Base-by-base conservation (phyloP, 441 rosid genomes). In the Mallotus japonicus region DNA sequence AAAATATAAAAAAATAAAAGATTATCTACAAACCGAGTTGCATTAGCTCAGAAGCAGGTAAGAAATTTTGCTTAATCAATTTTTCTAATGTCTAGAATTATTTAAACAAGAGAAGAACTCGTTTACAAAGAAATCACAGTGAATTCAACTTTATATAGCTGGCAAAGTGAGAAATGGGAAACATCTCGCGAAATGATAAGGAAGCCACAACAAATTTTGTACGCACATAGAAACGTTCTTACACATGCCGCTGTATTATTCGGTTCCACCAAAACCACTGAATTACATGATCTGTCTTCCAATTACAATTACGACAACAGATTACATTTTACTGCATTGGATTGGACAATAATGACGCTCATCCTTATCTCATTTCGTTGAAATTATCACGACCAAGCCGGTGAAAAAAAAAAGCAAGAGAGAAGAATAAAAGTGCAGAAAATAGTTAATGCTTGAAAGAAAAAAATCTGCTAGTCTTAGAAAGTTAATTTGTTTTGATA, bases 261-360 rank as follows among this genome's bases (percentile, higher is more conserved):
- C 34, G 56, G 44, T 66, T 80, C 67, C 80, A 80, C 50, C 61
- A 0, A 65, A 72, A 56, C 63, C 68, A 79, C 67, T 73, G 49
- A 73, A 56, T 59, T 67, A n/a, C 56, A 55, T 73, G 72, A 71
- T 22, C 82, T 75, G 77, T 74, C 85, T 79, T 75, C 79, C 77
- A 55, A 58, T 34, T 75, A 69, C 40, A 11, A 22, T 11, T 50
- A 42, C 24, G 19, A 47, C 49, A 40, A 54, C 4, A 56, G 62
- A 47, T 65, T 56, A 60, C 67, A 65, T 61, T 67, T 57, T 67
- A 37, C 56, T 67, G 60, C 62, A 71, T 61, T 51, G 15, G 63
- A 69, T 5, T 50, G 44, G 79, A 51, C 73, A 72, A 67, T 46
- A 28, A 73, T 20, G 34, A 13, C 37, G 24, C 24, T 65, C 71